phyloP scores from a whole-genome alignment of 306 rosid genomes.

The Dryas drummondii region DNA sequence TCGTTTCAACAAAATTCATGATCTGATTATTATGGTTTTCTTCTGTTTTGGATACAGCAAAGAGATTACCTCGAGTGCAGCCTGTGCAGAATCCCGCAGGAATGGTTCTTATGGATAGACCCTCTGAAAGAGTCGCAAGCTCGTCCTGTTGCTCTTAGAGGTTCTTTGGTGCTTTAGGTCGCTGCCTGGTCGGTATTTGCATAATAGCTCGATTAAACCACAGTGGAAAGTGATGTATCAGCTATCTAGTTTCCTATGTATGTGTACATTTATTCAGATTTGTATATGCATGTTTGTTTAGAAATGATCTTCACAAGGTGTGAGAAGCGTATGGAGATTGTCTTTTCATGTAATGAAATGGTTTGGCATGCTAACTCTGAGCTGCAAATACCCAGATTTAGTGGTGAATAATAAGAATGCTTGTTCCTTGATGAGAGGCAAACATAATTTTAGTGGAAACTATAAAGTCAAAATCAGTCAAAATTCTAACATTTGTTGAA shows the following conservation, averaged over 20 bases:
- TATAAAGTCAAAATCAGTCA: neutral
- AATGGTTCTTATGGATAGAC: constrained; percentile 57
- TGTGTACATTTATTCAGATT: constrained; percentile 34
- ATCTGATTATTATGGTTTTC: constrained; percentile 1
- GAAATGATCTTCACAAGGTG: constrained; percentile 10
- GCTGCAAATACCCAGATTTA: constrained; percentile 1
- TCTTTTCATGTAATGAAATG: constrained; percentile 20
- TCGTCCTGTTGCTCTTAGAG: constrained; percentile 49
- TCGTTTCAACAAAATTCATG: neutral
- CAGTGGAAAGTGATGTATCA: constrained; percentile 17
- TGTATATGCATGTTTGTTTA: constrained; percentile 35
- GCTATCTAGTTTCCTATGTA: constrained; percentile 9
- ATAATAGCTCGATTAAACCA: constrained; percentile 9
- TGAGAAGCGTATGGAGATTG: constrained; percentile 25
- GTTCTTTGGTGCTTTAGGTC: neutral
- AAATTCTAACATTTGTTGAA: too few species aligned
- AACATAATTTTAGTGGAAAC: neutral
- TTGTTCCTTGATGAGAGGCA: neutral
- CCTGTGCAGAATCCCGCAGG: constrained; percentile 53
- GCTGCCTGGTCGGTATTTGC: neutral
- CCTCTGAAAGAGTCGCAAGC: constrained; percentile 51
- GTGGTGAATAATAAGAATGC: constrained; percentile 3
- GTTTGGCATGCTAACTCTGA: constrained; percentile 26
- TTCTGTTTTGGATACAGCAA: constrained; percentile 31
- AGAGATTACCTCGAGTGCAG: constrained; percentile 54